These are phyloP conservation scores for Rossbeevera mucosa DNA, from an alignment of 768 basidiomycete species.

Conservation along the genomic window DNA sequence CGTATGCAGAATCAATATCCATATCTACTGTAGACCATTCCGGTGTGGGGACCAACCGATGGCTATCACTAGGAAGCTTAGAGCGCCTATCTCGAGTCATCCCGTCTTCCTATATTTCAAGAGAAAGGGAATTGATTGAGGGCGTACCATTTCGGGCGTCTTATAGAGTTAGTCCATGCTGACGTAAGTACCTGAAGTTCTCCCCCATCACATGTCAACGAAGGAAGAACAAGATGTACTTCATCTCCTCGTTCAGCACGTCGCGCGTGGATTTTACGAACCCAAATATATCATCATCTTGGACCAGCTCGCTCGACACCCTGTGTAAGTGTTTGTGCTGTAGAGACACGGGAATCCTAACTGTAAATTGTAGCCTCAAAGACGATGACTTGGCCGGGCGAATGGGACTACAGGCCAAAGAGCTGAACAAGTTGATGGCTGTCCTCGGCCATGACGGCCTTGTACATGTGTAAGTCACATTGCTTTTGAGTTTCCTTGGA, in stretches of 20 bases:
- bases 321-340: slow-evolving; percentile 74
- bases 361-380: slow-evolving; percentile 61
- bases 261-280: slow-evolving; percentile 93
- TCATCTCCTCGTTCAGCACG: slow-evolving; percentile 86
- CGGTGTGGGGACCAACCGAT: slow-evolving; percentile 44
- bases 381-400: slow-evolving; percentile 91
- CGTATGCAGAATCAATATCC: slow-evolving; percentile 87
- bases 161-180: too few relatives aligned
- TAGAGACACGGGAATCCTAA: neutral
- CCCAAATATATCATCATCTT: slow-evolving; percentile 85
- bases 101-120: slow-evolving; percentile 66
- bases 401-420: slow-evolving; percentile 85
- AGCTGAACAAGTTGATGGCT: slow-evolving; percentile 85
- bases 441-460: slow-evolving; percentile 74
- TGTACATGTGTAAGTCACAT: slow-evolving; percentile 61
- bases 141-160: too few relatives aligned
- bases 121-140: too few relatives aligned
- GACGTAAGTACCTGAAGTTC: neutral
- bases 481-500: neutral
- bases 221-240: slow-evolving; percentile 81
- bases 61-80: slow-evolving; percentile 79
- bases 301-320: slow-evolving; percentile 89
- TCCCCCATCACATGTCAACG: slow-evolving; percentile 46
- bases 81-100: slow-evolving; percentile 95
- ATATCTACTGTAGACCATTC: slow-evolving; percentile 46